Evolutionary conservation across 371 early-diverging fungal genomes (phyloP), one percentile per base, ranked within the genome.

Genomic region (Haplosporangium sp.): DNA sequence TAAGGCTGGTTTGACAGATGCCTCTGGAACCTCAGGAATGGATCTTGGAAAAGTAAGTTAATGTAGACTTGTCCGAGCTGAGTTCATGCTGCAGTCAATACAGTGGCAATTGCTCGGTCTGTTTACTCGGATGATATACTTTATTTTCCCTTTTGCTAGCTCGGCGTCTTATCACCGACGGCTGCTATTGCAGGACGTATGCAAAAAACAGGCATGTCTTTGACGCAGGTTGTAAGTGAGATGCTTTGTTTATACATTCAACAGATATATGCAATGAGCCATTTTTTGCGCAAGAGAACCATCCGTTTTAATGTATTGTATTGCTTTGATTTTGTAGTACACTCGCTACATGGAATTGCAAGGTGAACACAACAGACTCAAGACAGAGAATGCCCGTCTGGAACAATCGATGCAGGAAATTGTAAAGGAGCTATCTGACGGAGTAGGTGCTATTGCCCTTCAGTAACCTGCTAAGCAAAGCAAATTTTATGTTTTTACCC

Each of bases 311-410:
- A 29, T 29, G 29, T 4, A 29, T 29, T 45, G 23, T 38, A 41
- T 12, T 40, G 11, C 9, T 51, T 29, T 29, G 29, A 29, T 29
- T 16, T 55, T 20, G 1, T 69, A 84, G 80, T 91, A 88, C 66
- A 58, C 89, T 41, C 89, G 91, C 12, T 90, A 90, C 65, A 74
- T 87, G 43, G 77, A 81, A 21, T 75, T 91, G n/a, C 87, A 90
- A 52, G 86, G 81, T 46, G 84, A 83, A 14, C 79, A 89, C 46
- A 50, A 80, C 29, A 61, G 45, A 12, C 82, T 86, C 41, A 81
- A 84, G 54, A 43, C 72, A 2, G 90, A 91, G 52, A 80, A 81
- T 10, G 60, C 60, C 7, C 74, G 84, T 2, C 67, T 92, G 51
- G 83, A 83, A n/a, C 87, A 89, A 57, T 76, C 83, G 59, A 81